phyloP scores from a whole-genome alignment of 192 early-diverging fungal species.

The Podila clonocystis region DNA sequence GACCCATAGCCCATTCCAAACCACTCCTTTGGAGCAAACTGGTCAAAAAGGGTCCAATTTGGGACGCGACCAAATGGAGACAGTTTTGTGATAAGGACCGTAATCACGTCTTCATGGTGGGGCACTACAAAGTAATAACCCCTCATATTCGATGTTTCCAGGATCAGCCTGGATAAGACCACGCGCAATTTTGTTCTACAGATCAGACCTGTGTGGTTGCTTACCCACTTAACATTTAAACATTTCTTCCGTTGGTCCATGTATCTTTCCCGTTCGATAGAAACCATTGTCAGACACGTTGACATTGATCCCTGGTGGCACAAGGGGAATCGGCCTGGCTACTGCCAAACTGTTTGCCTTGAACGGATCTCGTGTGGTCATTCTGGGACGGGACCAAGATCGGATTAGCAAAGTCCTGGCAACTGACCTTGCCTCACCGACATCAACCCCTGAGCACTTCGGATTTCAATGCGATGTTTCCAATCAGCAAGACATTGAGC shows the following conservation, averaged over 20 bases:
- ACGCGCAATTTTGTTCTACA: no score
- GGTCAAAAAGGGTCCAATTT: neutral
- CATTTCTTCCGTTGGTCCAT: neutral
- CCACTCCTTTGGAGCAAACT: neutral
- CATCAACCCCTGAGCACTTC: conserved; percentile 42
- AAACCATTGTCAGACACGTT: conserved; percentile 28
- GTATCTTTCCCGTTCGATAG: neutral
- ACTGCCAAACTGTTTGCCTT: conserved; percentile 69
- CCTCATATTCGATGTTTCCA: no score
- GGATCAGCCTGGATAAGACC: no score
- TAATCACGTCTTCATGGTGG: neutral
- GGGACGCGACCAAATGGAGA: neutral
- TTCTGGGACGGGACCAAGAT: conserved; percentile 63
- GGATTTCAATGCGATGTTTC: conserved; percentile 58
- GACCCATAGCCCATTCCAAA: neutral
- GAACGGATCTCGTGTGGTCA: conserved; percentile 63
- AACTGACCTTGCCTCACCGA: conserved; percentile 14
- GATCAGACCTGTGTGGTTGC: neutral
- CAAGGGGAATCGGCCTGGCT: conserved; percentile 81
- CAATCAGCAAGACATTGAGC: conserved; percentile 48
- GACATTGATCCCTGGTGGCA: conserved; percentile 73
- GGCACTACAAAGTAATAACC: no score
- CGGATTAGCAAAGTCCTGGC: conserved; percentile 39
- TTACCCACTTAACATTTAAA: neutral
- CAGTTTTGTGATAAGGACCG: no score